Conservation (phyloP, 179 eudicot genomes). For the Heliamphora pulchella region DNA sequence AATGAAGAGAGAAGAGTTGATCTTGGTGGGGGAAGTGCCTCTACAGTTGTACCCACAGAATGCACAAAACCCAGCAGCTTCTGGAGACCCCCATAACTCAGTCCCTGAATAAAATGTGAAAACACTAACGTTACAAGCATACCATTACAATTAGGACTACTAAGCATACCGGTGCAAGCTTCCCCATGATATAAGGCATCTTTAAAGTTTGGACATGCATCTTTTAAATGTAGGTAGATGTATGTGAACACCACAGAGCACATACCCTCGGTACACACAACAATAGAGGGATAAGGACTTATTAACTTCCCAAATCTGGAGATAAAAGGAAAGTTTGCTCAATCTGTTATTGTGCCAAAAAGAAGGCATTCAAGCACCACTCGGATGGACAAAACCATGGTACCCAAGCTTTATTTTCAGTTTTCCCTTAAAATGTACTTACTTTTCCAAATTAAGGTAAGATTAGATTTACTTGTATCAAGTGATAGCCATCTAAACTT, state of each 20-base stretch:
- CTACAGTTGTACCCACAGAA: conserved; percentile 54
- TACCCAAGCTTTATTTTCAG: background rate
- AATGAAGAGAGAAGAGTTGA: conserved; percentile 61
- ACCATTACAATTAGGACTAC: background rate
- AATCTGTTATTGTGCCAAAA: background rate
- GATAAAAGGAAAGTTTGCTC: too few relatives aligned
- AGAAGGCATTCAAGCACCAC: background rate
- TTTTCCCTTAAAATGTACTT: background rate
- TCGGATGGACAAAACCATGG: background rate
- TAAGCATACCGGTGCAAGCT: background rate
- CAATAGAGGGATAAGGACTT: background rate
- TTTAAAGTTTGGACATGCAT: background rate
- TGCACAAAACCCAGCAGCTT: conserved; percentile 59
- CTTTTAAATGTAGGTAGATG: too few relatives aligned
- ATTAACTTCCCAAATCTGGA: too few relatives aligned
- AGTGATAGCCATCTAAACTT: too few relatives aligned
- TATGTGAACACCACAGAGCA: background rate
- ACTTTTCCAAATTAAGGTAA: background rate
- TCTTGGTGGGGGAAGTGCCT: conserved; percentile 65
- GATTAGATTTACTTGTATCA: too few relatives aligned
- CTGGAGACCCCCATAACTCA: conserved; percentile 61
- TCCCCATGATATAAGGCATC: background rate
- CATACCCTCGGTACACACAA: background rate
- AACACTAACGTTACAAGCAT: background rate
- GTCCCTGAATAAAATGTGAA: conserved; percentile 35